Percentiles rank a stretch among this genome's conserved stretches.
Evolutionary conservation across 2,329 filamentous ascomycete genomes (phyloP).

Genomic region (Thielaviopsis musarum): DNA sequence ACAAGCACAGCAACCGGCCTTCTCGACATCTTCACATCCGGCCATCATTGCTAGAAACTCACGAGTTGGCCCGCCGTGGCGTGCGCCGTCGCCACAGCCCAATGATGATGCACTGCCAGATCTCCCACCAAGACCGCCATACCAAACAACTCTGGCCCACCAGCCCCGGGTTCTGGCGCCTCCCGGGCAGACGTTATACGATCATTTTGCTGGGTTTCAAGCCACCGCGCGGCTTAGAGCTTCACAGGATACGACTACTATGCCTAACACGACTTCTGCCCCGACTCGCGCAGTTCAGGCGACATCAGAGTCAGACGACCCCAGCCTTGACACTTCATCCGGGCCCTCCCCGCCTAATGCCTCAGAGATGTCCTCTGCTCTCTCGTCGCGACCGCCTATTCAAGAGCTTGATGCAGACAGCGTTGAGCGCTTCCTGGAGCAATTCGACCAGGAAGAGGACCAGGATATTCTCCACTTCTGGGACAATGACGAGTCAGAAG

Average conservation of each 20-base stretch:
- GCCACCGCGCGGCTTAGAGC: background rate
- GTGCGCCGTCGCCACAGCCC: background rate
- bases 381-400: conserved; percentile 3
- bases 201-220: background rate
- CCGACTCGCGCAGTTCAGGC: background rate
- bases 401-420: conserved; percentile 10
- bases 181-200: background rate
- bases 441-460: conserved; percentile 29
- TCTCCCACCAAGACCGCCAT: background rate
- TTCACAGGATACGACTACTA: background rate
- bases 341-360: background rate
- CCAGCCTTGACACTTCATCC: background rate
- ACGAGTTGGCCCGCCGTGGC: too few relatives aligned
- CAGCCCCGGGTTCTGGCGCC: background rate
- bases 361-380: background rate
- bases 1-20: background rate
- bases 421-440: conserved; percentile 10
- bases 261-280: background rate
- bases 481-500: conserved; percentile 32
- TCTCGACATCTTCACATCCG: background rate
- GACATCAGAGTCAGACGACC: background rate
- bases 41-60: background rate
- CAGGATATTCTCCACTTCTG: conserved; percentile 43
- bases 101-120: background rate
- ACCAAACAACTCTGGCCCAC: background rate